These are phyloP conservation scores for Ustilago cynodontis DNA, from an alignment of 1,284 basidiomycete species.

Conservation along the genomic window DNA sequence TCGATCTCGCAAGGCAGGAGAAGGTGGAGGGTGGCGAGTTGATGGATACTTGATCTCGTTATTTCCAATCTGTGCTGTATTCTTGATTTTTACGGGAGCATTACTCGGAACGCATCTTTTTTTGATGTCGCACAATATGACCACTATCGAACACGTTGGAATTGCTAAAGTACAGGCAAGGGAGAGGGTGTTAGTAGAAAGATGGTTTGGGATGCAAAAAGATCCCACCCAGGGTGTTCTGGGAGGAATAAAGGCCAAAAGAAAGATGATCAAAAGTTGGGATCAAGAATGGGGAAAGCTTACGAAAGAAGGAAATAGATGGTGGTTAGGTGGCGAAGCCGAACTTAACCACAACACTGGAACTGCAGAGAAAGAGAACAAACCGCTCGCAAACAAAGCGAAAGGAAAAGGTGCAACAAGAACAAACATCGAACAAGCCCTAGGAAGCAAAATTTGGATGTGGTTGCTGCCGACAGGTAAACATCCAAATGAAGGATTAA, in stretches of 20 bases:
- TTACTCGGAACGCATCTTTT: conserved; percentile 77
- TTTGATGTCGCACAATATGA: conserved; percentile 77
- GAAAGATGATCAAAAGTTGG: conserved; percentile 73
- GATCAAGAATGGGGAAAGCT: conserved; percentile 82
- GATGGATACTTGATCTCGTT: conserved; percentile 79
- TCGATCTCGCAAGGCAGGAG: conserved; percentile 25
- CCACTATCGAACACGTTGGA: conserved; percentile 82
- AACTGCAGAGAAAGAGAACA: conserved; percentile 13
- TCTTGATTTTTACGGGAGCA: conserved; percentile 78
- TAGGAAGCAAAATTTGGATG: conserved; percentile 8
- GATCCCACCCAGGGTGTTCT: conserved; percentile 52
- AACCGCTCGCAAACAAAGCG: neutral
- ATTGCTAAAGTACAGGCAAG: conserved; percentile 76
- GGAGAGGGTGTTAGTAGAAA: conserved; percentile 74
- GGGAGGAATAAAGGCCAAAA: conserved; percentile 45
- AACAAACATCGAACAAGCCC: conserved; percentile 32
- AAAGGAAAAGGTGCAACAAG: conserved; percentile 13
- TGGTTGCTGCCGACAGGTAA: conserved; percentile 37
- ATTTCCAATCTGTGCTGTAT: conserved; percentile 76
- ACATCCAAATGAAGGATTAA: conserved; percentile 33
- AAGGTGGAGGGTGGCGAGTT: conserved; percentile 71
- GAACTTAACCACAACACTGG: conserved; percentile 18
- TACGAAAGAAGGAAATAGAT: conserved; percentile 81
- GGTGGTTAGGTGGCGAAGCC: conserved; percentile 77
- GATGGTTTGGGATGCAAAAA: conserved; percentile 44